These are phyloP conservation scores for Candida rishiriensis DNA, from an alignment of 805 yeast genomes.

Conservation along the genomic window DNA sequence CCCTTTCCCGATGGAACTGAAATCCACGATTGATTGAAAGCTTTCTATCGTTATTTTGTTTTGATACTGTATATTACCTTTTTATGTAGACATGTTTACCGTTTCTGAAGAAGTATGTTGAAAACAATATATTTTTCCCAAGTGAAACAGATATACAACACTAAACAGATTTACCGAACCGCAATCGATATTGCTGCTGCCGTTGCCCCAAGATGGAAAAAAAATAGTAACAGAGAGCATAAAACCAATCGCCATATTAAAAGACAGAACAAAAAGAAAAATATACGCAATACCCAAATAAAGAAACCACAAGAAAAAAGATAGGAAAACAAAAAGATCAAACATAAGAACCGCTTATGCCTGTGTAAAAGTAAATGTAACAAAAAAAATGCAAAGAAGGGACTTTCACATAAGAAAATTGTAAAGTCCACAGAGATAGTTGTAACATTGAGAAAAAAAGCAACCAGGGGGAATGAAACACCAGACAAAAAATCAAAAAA, in stretches of 20 bases:
- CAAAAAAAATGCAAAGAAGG: background rate
- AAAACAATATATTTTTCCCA: background rate
- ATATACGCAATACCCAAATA: too few species aligned
- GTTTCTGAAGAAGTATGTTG: background rate
- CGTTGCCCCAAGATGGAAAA: background rate
- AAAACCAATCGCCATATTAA: background rate
- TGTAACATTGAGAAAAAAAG: too few species aligned
- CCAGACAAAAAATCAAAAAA: background rate
- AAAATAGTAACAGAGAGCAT: background rate
- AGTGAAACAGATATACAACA: background rate
- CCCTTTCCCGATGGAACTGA: conserved; percentile 1
- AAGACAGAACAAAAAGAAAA: background rate
- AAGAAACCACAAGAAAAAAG: background rate
- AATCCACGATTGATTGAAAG: background rate
- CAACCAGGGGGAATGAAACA: too few species aligned
- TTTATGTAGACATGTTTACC: background rate
- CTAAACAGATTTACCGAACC: too few species aligned
- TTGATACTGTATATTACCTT: too few species aligned
- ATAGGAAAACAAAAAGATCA: background rate
- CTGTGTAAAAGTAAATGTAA: background rate
- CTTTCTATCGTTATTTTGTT: too few species aligned
- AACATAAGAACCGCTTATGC: background rate
- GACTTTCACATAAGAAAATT: background rate
- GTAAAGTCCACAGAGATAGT: background rate
- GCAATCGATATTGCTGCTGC: too few species aligned